Conservation (phyloP, 2,329 filamentous ascomycete species). For the Pestalotiopsis sp. region DNA sequence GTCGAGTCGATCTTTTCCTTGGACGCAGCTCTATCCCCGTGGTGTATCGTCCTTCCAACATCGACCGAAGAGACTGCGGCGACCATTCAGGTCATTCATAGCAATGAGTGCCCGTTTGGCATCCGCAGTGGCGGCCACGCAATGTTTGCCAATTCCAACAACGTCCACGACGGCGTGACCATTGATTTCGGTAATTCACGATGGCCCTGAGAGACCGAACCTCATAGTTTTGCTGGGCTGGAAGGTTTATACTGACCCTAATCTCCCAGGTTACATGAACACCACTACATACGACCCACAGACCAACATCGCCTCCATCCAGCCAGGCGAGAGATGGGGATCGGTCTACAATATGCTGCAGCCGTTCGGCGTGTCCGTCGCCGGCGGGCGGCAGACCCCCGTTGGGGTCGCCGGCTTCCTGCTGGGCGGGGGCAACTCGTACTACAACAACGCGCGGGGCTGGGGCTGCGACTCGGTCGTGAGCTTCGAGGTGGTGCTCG, state of each 20-base stretch:
- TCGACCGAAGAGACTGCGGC: constrained; percentile 6
- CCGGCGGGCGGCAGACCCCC: constrained; percentile 22
- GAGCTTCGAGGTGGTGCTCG: constrained; percentile 44
- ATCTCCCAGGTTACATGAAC: constrained; percentile 19
- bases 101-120: constrained; percentile 15
- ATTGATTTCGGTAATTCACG: constrained; percentile 14
- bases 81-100: constrained; percentile 11
- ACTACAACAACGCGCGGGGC: constrained; percentile 32
- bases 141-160: constrained; percentile 4
- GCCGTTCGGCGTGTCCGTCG: constrained; percentile 19
- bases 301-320: constrained; percentile 30
- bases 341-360: constrained; percentile 22
- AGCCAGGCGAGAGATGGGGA: constrained; percentile 26
- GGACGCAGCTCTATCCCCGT: constrained; percentile 1
- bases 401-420: constrained; percentile 30
- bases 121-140: constrained; percentile 15
- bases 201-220: background rate
- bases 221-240: background rate
- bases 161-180: constrained; percentile 15
- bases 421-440: constrained; percentile 25
- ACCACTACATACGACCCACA: constrained; percentile 26
- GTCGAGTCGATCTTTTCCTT: constrained; percentile 2
- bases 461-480: constrained; percentile 45
- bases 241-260: constrained; percentile 11
- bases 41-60: constrained; percentile 9